Evolutionary conservation across 805 yeast species (phyloP).

Genomic region (Kodamaea laetipori): DNA sequence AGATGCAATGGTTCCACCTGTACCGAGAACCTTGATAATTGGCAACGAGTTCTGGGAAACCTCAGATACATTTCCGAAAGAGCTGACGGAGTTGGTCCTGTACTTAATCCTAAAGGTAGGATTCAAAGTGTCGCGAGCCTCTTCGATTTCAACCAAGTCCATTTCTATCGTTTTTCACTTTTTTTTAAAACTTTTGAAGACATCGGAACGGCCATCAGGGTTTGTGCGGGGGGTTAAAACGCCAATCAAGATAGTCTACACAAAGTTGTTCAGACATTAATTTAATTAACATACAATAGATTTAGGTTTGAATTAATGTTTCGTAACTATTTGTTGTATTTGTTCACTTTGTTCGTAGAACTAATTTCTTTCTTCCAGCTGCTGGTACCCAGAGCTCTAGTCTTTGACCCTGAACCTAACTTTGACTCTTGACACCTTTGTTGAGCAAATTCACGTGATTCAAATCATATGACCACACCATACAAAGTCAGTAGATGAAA

Average conservation of each 20-base stretch:
- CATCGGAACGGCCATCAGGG: not conserved
- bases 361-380: too few species aligned
- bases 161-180: not conserved
- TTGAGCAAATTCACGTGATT: too few species aligned
- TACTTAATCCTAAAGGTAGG: constrained; percentile 39
- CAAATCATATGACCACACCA: too few species aligned
- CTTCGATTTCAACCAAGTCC: constrained; percentile 20
- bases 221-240: constrained; percentile 4
- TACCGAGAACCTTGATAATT: constrained; percentile 51
- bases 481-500: too few species aligned
- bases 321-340: too few species aligned
- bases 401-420: too few species aligned
- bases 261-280: too few species aligned
- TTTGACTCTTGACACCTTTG: too few species aligned
- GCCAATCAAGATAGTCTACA: not conserved
- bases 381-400: too few species aligned
- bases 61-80: constrained; percentile 18
- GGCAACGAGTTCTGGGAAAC: constrained; percentile 26
- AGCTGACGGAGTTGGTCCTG: constrained; percentile 34
- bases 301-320: too few species aligned
- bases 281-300: too few species aligned
- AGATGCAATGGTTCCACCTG: constrained; percentile 64
- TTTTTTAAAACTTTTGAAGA: not conserved
- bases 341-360: too few species aligned
- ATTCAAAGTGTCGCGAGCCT: constrained; percentile 29